A percentile compares a stretch with the other conserved stretches of the same genome.
phyloP scores from a whole-genome alignment of 2,329 filamentous ascomycete genomes.

The Phialocephala sp. region DNA sequence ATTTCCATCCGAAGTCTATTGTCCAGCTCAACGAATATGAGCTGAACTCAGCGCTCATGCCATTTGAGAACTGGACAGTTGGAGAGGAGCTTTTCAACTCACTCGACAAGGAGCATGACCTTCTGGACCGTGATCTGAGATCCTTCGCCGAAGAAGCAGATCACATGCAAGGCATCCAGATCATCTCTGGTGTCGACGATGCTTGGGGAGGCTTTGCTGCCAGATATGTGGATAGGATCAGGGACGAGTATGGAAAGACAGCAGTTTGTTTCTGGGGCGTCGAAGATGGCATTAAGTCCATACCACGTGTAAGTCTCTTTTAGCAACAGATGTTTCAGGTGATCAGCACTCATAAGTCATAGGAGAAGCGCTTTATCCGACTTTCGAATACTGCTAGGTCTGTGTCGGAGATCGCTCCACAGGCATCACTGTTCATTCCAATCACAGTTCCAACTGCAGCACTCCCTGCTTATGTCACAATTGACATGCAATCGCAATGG shows the following conservation, averaged over 20 bases:
- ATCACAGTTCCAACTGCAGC: conserved; percentile 65
- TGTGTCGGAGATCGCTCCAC: conserved; percentile 69
- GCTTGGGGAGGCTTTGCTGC: conserved; percentile 81
- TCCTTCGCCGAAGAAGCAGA: conserved; percentile 93
- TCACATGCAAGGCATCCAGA: conserved; percentile 85
- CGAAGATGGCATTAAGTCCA: conserved; percentile 63
- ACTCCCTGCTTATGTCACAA: conserved; percentile 60
- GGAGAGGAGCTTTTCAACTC: conserved; percentile 77
- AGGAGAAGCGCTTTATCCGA: conserved; percentile 68
- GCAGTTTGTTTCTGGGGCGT: conserved; percentile 87
- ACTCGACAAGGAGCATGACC: conserved; percentile 80
- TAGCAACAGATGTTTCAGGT: not conserved
- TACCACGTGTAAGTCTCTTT: conserved; percentile 55
- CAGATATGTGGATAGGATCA: conserved; percentile 75
- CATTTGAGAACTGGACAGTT: conserved; percentile 77
- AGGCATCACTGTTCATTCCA: conserved; percentile 80
- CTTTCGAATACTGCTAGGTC: conserved; percentile 77
- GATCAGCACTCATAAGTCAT: conserved; percentile 7
- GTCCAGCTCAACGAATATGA: conserved; percentile 89
- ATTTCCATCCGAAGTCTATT: conserved; percentile 86
- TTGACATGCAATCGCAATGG: conserved; percentile 75
- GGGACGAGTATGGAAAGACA: conserved; percentile 91
- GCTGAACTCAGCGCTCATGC: conserved; percentile 77
- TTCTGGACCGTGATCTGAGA: conserved; percentile 88
- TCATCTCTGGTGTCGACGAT: conserved; percentile 74